phyloP scores from a whole-genome alignment of 2,329 filamentous ascomycete genomes.

The Aspergillus ochraceoroseus region DNA sequence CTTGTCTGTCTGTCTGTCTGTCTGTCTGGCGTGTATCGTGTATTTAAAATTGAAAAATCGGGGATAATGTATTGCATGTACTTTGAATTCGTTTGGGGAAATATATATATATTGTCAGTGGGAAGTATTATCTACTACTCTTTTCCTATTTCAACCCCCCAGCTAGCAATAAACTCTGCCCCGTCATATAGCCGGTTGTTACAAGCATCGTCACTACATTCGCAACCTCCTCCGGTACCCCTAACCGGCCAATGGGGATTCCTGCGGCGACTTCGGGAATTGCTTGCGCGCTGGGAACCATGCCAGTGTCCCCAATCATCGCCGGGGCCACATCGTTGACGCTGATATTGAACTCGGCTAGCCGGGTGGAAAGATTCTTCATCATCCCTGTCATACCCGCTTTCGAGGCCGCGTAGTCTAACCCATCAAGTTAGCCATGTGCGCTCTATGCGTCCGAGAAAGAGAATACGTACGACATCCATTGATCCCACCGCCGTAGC shows the following conservation, averaged over 20 bases:
- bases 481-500: conserved; percentile 60
- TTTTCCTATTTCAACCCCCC: conserved; percentile 48
- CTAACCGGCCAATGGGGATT: conserved; percentile 57
- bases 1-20: too few species aligned
- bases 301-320: conserved; percentile 62
- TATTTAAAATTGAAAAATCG: too few species aligned
- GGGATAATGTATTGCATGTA: too few species aligned
- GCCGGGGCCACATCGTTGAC: conserved; percentile 65
- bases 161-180: conserved; percentile 52
- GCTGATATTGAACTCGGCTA: conserved; percentile 58
- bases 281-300: conserved; percentile 57
- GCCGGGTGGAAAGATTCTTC: conserved; percentile 57
- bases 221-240: conserved; percentile 56
- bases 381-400: conserved; percentile 61
- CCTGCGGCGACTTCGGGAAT: conserved; percentile 56
- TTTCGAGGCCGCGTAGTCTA: conserved; percentile 55
- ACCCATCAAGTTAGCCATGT: neutral
- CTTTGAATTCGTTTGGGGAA: too few species aligned
- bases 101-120: too few species aligned
- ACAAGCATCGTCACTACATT: conserved; percentile 59
- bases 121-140: neutral
- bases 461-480: conserved; percentile 47
- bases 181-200: conserved; percentile 58
- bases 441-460: neutral
- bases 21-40: too few species aligned